Conservation (phyloP, 805 yeast genomes). For the Danielozyma ontarioensis region DNA sequence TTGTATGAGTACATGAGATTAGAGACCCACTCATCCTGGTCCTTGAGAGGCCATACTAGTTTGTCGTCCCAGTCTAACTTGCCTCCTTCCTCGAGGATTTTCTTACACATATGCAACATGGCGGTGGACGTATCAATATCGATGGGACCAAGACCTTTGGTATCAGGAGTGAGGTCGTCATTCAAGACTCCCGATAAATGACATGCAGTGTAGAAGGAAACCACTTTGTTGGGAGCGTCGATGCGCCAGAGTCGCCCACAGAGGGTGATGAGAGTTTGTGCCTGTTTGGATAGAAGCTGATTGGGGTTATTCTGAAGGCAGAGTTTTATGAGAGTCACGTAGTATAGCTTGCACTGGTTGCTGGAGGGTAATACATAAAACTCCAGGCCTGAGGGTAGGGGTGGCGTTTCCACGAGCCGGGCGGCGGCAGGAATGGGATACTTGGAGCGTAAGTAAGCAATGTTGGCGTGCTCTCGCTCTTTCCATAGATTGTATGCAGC, state of each 20-base stretch:
- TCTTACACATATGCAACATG: conserved; percentile 24
- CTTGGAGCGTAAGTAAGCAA: conserved; percentile 19
- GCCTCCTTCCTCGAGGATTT: conserved; percentile 24
- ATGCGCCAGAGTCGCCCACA: conserved; percentile 59
- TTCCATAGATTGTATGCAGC: conserved; percentile 30
- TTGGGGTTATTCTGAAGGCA: conserved; percentile 29
- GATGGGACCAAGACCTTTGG: conserved; percentile 25
- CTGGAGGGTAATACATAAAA: conserved; percentile 32
- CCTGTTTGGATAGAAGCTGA: conserved; percentile 26
- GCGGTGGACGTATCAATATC: conserved; percentile 20
- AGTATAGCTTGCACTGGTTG: conserved; percentile 32
- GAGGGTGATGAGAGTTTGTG: conserved; percentile 37
- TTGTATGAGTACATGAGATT: conserved; percentile 43
- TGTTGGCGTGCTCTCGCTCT: conserved; percentile 16
- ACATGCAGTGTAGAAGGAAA: conserved; percentile 46
- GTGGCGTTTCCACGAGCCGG: conserved; percentile 27
- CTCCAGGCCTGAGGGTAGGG: conserved; percentile 29
- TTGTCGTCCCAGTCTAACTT: conserved; percentile 28
- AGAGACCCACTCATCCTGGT: conserved; percentile 47
- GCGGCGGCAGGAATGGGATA: conserved; percentile 29
- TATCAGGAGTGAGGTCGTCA: conserved; percentile 18
- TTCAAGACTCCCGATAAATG: conserved; percentile 26
- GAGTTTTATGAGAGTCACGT: conserved; percentile 33
- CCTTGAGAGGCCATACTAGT: conserved; percentile 31
- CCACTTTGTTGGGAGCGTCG: conserved; percentile 43